These are phyloP conservation scores for Massarina eburnea DNA, from an alignment of 2,329 filamentous ascomycete genomes.

Conservation along the genomic window DNA sequence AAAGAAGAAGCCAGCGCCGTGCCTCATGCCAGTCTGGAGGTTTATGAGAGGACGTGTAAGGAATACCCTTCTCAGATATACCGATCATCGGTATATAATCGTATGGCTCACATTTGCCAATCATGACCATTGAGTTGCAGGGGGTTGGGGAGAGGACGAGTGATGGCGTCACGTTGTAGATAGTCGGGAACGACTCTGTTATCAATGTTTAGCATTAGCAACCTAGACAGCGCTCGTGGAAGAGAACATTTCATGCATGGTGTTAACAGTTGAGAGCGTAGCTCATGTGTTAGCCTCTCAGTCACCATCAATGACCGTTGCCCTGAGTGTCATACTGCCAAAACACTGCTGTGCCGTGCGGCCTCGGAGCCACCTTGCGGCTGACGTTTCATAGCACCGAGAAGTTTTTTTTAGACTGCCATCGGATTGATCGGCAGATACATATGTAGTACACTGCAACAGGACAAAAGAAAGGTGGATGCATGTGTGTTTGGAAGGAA, in stretches of 20 bases:
- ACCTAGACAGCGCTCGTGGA: neutral
- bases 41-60: neutral
- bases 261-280: neutral
- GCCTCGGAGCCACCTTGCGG: too few relatives aligned
- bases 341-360: too few relatives aligned
- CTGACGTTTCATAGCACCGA: too few relatives aligned
- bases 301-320: neutral
- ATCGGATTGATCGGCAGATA: too few relatives aligned
- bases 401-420: too few relatives aligned
- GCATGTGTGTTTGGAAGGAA: too few relatives aligned
- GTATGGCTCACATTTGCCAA: neutral
- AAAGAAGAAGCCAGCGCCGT: too few relatives aligned
- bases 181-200: neutral
- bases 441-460: too few relatives aligned
- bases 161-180: neutral
- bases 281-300: neutral
- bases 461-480: too few relatives aligned
- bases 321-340: neutral
- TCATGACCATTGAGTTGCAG: neutral
- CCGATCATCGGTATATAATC: neutral
- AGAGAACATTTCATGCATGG: too few relatives aligned
- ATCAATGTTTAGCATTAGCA: neutral
- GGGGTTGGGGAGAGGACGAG: neutral
- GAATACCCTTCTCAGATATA: neutral
- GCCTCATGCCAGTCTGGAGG: too few relatives aligned